A percentile compares a stretch with the other conserved stretches of the same genome.
Conservation (phyloP, 495 filamentous ascomycete species). For the Xylaria curta region DNA sequence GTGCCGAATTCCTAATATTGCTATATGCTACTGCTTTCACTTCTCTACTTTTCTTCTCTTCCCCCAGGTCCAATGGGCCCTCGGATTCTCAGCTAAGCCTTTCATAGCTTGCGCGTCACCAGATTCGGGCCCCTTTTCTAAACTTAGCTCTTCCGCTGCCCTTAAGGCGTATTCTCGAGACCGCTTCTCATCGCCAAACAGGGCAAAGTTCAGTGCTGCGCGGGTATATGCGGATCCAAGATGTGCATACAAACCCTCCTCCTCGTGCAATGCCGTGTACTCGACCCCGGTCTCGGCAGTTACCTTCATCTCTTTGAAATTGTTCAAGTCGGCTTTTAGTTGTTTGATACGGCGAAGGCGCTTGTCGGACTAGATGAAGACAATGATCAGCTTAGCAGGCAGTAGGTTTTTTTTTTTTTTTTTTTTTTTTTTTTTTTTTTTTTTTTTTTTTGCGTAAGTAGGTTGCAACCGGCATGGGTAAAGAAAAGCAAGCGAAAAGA, state of each 20-base stretch:
- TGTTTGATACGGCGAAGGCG: conserved; percentile 43
- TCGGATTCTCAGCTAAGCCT: conserved; percentile 41
- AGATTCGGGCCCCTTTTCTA: conserved; percentile 42
- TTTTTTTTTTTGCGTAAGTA: too few relatives aligned
- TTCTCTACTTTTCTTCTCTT: conserved; percentile 29
- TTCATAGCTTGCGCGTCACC: conserved; percentile 46
- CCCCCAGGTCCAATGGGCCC: conserved; percentile 41
- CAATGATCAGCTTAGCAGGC: background rate
- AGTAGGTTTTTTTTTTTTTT: background rate
- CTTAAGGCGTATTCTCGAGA: conserved; percentile 40
- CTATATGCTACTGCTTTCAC: too few relatives aligned
- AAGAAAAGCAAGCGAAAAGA: background rate
- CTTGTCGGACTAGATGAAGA: conserved; percentile 40
- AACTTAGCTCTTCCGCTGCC: conserved; percentile 43
- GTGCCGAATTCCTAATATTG: too few relatives aligned
- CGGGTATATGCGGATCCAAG: conserved; percentile 47
- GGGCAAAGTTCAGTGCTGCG: conserved; percentile 51
- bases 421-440: too few relatives aligned
- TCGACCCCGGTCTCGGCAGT: conserved; percentile 43
- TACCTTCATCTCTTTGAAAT: conserved; percentile 37
- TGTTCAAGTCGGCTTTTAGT: conserved; percentile 45
- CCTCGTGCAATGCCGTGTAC: conserved; percentile 42
- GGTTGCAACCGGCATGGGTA: background rate
- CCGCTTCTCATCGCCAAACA: conserved; percentile 48
- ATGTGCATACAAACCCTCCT: conserved; percentile 46